Evolutionary conservation across 1,284 basidiomycete genomes (phyloP).

Genomic region (Mycosarcoma mackinlayi): DNA sequence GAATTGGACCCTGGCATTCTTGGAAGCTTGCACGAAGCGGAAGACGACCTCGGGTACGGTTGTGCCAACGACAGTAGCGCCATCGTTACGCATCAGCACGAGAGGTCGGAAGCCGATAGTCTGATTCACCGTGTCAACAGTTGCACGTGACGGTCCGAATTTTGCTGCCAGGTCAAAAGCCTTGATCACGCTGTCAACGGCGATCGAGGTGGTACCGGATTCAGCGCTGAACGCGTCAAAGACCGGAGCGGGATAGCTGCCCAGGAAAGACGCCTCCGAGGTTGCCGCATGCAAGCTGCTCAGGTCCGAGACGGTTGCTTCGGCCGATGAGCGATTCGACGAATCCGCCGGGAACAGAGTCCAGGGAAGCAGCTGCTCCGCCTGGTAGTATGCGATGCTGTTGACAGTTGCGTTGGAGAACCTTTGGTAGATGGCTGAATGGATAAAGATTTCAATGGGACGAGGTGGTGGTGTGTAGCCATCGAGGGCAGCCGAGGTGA

Average conservation of each 20-base stretch:
- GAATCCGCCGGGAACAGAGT: constrained; percentile 16
- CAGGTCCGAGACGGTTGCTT: constrained; percentile 16
- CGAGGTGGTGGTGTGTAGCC: constrained; percentile 22
- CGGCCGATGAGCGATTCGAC: constrained; percentile 3
- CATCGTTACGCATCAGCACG: constrained; percentile 49
- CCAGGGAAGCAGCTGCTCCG: constrained; percentile 42
- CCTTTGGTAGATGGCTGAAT: constrained; percentile 42
- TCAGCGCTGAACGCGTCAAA: constrained; percentile 32
- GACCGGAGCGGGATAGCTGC: constrained; percentile 29
- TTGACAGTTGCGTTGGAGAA: constrained; percentile 41
- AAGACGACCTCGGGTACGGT: constrained; percentile 37
- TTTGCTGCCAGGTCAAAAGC: constrained; percentile 22
- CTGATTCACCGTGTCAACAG: constrained; percentile 13
- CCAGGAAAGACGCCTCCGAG: constrained; percentile 30
- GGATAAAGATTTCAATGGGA: constrained; percentile 41
- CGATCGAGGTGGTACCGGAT: constrained; percentile 12
- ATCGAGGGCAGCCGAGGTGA: constrained; percentile 31
- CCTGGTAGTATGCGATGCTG: constrained; percentile 39
- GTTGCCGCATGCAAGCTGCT: constrained; percentile 24
- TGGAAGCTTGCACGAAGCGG: constrained; percentile 34
- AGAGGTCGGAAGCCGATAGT: constrained; percentile 37
- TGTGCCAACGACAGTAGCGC: constrained; percentile 31
- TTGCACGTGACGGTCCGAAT: constrained; percentile 17
- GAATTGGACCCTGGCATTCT: constrained; percentile 34
- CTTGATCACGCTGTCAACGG: constrained; percentile 37